phyloP scores from a whole-genome alignment of 345 rosid genomes.

The Clausena lansium region DNA sequence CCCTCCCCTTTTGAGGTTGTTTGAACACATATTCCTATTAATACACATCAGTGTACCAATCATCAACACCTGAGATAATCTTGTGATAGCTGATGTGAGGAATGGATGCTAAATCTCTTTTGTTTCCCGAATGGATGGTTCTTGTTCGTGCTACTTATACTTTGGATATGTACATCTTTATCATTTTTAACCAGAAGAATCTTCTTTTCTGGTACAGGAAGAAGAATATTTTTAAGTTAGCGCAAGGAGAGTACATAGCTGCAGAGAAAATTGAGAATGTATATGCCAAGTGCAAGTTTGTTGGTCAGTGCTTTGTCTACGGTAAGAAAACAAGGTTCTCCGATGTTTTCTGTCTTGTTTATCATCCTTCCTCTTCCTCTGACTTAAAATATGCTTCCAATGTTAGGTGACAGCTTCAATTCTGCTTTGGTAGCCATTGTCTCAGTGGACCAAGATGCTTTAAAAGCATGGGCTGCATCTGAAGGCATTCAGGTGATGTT shows the following conservation, averaged over 20 bases:
- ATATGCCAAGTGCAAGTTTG: conserved; percentile 82
- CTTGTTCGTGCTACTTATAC: background rate
- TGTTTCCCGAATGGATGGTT: background rate
- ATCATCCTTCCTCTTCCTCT: conserved; percentile 5
- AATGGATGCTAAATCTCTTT: background rate
- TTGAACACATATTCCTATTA: background rate
- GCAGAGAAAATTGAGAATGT: conserved; percentile 98
- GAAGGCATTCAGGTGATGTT: conserved; percentile 74
- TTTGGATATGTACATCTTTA: background rate
- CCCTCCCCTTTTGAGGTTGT: background rate
- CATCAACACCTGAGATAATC: background rate
- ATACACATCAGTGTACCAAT: background rate
- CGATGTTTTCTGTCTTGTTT: background rate
- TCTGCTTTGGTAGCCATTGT: conserved; percentile 84
- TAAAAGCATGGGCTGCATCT: conserved; percentile 82
- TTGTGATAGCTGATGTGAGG: background rate
- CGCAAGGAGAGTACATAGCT: conserved; percentile 99
- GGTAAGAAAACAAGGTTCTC: conserved; percentile 40
- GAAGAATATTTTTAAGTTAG: conserved; percentile 97
- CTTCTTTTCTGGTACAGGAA: conserved; percentile 51
- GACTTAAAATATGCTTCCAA: conserved; percentile 17
- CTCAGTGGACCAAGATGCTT: conserved; percentile 73
- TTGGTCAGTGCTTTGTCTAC: conserved; percentile 79
- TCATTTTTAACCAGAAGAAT: conserved; percentile 3
- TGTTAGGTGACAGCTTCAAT: conserved; percentile 90